Evolutionary conservation across 257 asterid genomes (phyloP).

Genomic region (Prunella vulgaris): DNA sequence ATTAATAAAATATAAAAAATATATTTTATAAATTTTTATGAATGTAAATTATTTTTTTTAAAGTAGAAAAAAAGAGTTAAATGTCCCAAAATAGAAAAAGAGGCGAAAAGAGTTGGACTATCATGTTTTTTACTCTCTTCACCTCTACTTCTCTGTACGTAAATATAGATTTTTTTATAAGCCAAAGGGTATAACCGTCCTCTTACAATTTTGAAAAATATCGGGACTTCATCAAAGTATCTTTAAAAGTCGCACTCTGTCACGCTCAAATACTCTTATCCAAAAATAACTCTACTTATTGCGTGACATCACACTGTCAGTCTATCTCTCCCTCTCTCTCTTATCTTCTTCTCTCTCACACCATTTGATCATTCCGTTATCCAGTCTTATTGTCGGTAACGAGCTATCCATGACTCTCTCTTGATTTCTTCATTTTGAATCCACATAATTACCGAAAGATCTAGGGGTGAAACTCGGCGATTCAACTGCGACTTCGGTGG

Average conservation of each 20-base stretch:
- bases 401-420: background rate
- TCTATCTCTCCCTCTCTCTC: background rate
- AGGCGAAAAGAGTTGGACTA: no score
- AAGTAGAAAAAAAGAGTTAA: no score
- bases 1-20: no score
- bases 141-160: no score
- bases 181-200: background rate
- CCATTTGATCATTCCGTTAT: constrained; percentile 20
- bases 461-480: background rate
- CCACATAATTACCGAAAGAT: background rate
- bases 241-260: background rate
- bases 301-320: background rate
- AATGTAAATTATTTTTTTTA: no score
- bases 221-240: no score
- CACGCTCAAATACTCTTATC: background rate
- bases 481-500: background rate
- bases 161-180: no score
- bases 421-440: background rate
- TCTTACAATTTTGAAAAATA: background rate
- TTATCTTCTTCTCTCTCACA: constrained; percentile 19
- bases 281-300: background rate
- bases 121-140: no score
- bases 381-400: constrained; percentile 15
- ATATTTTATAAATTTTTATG: no score
- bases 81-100: no score